A percentile compares a stretch with the other conserved stretches of the same genome.
phyloP scores from a whole-genome alignment of 306 rosid species.

The Prosopis cineraria region DNA sequence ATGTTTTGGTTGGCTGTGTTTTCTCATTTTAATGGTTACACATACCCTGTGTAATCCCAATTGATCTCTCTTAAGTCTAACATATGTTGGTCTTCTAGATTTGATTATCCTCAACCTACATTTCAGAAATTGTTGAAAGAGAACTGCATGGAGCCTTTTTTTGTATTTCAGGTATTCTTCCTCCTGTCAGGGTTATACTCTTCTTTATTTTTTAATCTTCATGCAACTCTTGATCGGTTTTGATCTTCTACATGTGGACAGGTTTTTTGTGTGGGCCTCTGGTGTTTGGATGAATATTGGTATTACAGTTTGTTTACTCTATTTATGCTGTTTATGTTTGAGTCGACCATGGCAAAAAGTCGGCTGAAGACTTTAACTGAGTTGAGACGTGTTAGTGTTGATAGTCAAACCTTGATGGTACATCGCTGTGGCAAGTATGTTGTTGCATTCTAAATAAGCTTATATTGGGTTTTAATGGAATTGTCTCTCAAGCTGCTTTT shows the following conservation, averaged over 20 bases:
- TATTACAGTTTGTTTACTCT: constrained; percentile 98
- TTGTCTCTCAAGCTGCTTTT: constrained; percentile 24
- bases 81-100: constrained; percentile 60
- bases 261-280: constrained; percentile 99
- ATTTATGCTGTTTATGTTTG: constrained; percentile 94
- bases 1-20: constrained; percentile 14
- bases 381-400: constrained; percentile 95
- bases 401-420: constrained; percentile 88
- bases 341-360: constrained; percentile 99
- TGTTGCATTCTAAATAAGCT: constrained; percentile 24
- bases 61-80: constrained; percentile 21
- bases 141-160: constrained; percentile 97
- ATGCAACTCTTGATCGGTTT: constrained; percentile 29
- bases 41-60: not conserved
- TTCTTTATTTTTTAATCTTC: not conserved
- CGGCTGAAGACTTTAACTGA: constrained; percentile 93
- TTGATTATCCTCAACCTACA: constrained; percentile 97
- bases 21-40: constrained; percentile 3
- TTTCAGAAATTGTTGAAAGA: constrained; percentile 96
- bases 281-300: constrained; percentile 99
- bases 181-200: not conserved
- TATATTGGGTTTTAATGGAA: constrained; percentile 27
- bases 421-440: constrained; percentile 98
- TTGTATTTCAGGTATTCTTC: constrained; percentile 84
- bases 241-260: constrained; percentile 32